A percentile compares a stretch with the other conserved stretches of the same genome.
phyloP scores from a whole-genome alignment of 2,329 filamentous ascomycete genomes.

The Epichloe sp. region DNA sequence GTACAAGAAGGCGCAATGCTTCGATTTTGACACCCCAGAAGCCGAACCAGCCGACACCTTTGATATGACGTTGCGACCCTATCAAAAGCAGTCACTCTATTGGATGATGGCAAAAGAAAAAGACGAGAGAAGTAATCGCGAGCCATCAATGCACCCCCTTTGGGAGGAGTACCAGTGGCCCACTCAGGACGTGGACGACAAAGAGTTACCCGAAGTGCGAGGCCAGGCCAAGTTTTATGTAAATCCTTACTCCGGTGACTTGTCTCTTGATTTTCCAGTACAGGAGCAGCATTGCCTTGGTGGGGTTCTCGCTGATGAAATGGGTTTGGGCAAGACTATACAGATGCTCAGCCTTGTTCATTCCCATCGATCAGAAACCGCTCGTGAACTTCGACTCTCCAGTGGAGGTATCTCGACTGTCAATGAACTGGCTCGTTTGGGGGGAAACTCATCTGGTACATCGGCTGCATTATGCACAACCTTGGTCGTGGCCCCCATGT shows the following conservation, averaged over 20 bases:
- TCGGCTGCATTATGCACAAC: slow-evolving; percentile 75
- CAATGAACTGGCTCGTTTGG: slow-evolving; percentile 49
- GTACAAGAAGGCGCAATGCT: slow-evolving; percentile 92
- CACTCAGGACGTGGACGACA: slow-evolving; percentile 71
- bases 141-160: slow-evolving; percentile 83
- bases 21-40: slow-evolving; percentile 85
- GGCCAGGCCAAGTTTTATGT: slow-evolving; percentile 73
- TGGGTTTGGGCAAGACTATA: slow-evolving; percentile 96
- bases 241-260: slow-evolving; percentile 90
- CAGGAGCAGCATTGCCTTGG: slow-evolving; percentile 93
- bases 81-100: slow-evolving; percentile 87
- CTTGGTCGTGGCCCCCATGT: slow-evolving; percentile 93
- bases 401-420: slow-evolving; percentile 27
- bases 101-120: slow-evolving; percentile 97
- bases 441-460: slow-evolving; percentile 39
- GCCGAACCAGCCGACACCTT: slow-evolving; percentile 76
- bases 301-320: slow-evolving; percentile 88
- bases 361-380: slow-evolving; percentile 54
- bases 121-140: slow-evolving; percentile 55
- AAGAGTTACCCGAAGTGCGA: slow-evolving; percentile 51
- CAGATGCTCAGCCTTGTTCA: slow-evolving; percentile 95
- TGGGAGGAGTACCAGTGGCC: slow-evolving; percentile 98
- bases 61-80: slow-evolving; percentile 69
- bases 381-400: slow-evolving; percentile 23
- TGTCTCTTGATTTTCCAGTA: slow-evolving; percentile 80